Conservation (phyloP, 2,329 filamentous ascomycete species). For the Trichophyton mentagrophytes region DNA sequence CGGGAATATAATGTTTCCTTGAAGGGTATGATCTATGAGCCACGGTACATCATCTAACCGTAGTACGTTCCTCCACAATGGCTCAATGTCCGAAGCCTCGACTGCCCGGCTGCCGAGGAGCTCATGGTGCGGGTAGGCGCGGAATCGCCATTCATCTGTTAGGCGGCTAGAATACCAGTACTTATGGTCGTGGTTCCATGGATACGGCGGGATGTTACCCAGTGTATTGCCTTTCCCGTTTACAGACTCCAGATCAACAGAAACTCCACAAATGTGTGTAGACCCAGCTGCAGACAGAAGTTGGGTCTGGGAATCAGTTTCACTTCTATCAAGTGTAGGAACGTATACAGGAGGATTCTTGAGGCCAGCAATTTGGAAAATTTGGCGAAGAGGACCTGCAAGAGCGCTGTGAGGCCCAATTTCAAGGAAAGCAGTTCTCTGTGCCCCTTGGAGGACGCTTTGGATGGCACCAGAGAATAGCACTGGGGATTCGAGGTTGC, state of each 20-base stretch:
- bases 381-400: slow-evolving; percentile 16
- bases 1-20: slow-evolving; percentile 30
- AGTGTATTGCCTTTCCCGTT: slow-evolving; percentile 7
- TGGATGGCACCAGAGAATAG: slow-evolving; percentile 13
- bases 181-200: not conserved
- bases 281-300: slow-evolving; percentile 4
- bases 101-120: slow-evolving; percentile 17
- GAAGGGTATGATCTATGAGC: slow-evolving; percentile 34
- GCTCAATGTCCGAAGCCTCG: slow-evolving; percentile 19
- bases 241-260: slow-evolving; percentile 2
- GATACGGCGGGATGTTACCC: slow-evolving; percentile 20
- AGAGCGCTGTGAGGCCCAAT: slow-evolving; percentile 22
- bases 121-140: slow-evolving; percentile 13
- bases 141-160: slow-evolving; percentile 15
- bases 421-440: slow-evolving; percentile 15
- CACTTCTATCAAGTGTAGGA: not conserved
- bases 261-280: not conserved
- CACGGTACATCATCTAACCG: slow-evolving; percentile 23
- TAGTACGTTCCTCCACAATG: slow-evolving; percentile 32
- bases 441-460: not conserved
- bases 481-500: slow-evolving; percentile 21
- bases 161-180: slow-evolving; percentile 19
- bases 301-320: slow-evolving; percentile 5
- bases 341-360: slow-evolving; percentile 2
- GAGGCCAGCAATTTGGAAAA: slow-evolving; percentile 1